A percentile compares a stretch with the other conserved stretches of the same genome.
phyloP scores from a whole-genome alignment of 129 eudicot genomes.

The Centella asiatica region DNA sequence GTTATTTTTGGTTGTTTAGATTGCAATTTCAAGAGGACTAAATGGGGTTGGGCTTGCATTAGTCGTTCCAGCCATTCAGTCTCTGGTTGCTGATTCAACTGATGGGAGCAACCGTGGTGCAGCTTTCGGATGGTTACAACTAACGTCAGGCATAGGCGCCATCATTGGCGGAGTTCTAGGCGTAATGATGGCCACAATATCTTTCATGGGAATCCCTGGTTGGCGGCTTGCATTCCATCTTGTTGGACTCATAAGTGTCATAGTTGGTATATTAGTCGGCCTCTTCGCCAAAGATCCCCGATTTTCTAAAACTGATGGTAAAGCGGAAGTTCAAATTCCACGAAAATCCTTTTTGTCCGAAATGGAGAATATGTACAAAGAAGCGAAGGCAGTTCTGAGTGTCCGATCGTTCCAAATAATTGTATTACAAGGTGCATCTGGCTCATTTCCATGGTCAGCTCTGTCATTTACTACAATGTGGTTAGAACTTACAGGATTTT shows the following conservation, averaged over 20 bases:
- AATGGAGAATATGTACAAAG: background rate
- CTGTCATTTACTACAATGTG: conserved; percentile 5
- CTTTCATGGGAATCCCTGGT: conserved; percentile 7
- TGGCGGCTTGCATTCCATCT: conserved; percentile 12
- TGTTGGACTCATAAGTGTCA: conserved; percentile 2
- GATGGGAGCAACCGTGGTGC: conserved; percentile 17
- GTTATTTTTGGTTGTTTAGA: conserved; percentile 5
- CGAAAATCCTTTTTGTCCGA: background rate
- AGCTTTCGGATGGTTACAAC: conserved; percentile 21
- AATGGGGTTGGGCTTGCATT: conserved; percentile 19
- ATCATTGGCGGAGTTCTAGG: conserved; percentile 9
- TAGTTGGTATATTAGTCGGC: conserved; percentile 4
- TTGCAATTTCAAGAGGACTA: conserved; percentile 18
- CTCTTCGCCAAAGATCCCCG: conserved; percentile 6
- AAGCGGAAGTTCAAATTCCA: background rate
- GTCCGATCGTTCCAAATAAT: conserved; percentile 4
- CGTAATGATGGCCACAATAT: background rate
- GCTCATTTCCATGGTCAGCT: conserved; percentile 5
- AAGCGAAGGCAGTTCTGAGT: background rate
- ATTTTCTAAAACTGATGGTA: background rate
- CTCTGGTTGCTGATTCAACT: conserved; percentile 16
- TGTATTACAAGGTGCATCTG: background rate
- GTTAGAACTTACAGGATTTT: conserved; percentile 10
- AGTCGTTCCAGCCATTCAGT: conserved; percentile 14
- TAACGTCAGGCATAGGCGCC: conserved; percentile 11